Conservation (phyloP, 2,329 filamentous ascomycete genomes). For the Purpureocillium takamizusanense region DNA sequence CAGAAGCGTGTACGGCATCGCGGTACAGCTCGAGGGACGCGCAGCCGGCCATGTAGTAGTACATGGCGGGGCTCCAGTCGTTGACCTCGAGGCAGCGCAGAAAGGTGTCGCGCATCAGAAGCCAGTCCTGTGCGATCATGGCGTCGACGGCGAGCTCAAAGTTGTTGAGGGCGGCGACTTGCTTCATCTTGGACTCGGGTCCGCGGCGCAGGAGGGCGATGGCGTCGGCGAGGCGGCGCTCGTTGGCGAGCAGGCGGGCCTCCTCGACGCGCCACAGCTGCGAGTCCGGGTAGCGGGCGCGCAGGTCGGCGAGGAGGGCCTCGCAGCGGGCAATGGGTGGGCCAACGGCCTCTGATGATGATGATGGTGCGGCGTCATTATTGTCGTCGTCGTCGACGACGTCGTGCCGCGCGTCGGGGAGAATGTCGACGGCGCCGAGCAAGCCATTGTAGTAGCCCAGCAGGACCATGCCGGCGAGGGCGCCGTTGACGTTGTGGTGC, state of each 20-base stretch:
- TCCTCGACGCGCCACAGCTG: constrained; percentile 85
- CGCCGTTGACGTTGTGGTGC: constrained; percentile 86
- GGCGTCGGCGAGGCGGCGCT: constrained; percentile 57
- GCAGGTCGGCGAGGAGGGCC: constrained; percentile 63
- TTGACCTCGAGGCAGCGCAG: constrained; percentile 69
- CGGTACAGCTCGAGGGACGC: constrained; percentile 79
- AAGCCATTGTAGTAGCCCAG: constrained; percentile 85
- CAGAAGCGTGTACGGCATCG: constrained; percentile 35
- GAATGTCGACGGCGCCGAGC: constrained; percentile 79
- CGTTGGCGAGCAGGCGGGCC: constrained; percentile 63
- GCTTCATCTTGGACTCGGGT: constrained; percentile 66
- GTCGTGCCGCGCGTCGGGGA: constrained; percentile 51
- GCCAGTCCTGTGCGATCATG: constrained; percentile 73
- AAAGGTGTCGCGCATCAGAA: constrained; percentile 65
- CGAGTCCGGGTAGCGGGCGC: constrained; percentile 68
- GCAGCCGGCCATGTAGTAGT: constrained; percentile 78
- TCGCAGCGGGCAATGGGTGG: constrained; percentile 64
- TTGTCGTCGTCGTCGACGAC: constrained; percentile 42
- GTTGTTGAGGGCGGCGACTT: constrained; percentile 74
- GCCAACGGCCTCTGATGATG: constrained; percentile 57
- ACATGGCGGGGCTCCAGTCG: constrained; percentile 83
- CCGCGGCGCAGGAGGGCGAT: constrained; percentile 54
- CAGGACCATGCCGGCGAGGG: constrained; percentile 71
- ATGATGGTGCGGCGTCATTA: too few species aligned
- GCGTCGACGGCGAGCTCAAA: constrained; percentile 76